Evolutionary conservation across 1,284 basidiomycete species (phyloP).

Genomic region (Singerocomus inundabilis): DNA sequence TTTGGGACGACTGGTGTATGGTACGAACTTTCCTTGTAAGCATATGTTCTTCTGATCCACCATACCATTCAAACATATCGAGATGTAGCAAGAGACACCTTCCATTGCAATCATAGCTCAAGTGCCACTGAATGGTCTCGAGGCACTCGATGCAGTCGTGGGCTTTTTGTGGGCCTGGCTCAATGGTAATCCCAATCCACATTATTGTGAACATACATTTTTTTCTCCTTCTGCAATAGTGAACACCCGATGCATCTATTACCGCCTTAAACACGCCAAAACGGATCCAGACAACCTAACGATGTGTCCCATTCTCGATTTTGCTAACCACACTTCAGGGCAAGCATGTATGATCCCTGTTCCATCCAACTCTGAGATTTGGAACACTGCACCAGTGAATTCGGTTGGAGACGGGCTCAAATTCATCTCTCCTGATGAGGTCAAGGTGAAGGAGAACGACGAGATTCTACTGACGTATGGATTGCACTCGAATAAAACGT

Average conservation of each 20-base stretch:
- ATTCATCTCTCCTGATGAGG: conserved; percentile 50
- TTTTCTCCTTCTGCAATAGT: conserved; percentile 46
- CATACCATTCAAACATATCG: background rate
- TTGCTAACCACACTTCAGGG: conserved; percentile 70
- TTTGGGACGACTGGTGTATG: conserved; percentile 57
- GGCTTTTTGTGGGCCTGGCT: conserved; percentile 83
- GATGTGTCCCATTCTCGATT: conserved; percentile 82
- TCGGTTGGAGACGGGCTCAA: conserved; percentile 47
- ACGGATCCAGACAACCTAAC: conserved; percentile 74
- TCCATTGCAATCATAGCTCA: background rate
- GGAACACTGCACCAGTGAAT: conserved; percentile 37
- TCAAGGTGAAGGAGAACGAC: conserved; percentile 45
- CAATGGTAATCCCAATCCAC: conserved; percentile 52
- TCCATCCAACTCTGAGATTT: conserved; percentile 37
- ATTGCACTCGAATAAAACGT: conserved; percentile 63
- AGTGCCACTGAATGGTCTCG: conserved; percentile 13
- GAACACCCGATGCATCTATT: conserved; percentile 84
- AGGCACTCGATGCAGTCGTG: conserved; percentile 7
- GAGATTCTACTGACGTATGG: conserved; percentile 80
- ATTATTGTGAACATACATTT: conserved; percentile 9
- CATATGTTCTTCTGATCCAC: background rate
- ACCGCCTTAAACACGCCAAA: conserved; percentile 55
- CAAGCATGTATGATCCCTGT: conserved; percentile 44
- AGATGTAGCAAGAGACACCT: conserved; percentile 11
- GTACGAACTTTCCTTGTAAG: conserved; percentile 50